A percentile compares a stretch with the other conserved stretches of the same genome.
Evolutionary conservation across 176 grass and related monocot species (phyloP).

Genomic region (barley (Hordeum vulgare)): DNA sequence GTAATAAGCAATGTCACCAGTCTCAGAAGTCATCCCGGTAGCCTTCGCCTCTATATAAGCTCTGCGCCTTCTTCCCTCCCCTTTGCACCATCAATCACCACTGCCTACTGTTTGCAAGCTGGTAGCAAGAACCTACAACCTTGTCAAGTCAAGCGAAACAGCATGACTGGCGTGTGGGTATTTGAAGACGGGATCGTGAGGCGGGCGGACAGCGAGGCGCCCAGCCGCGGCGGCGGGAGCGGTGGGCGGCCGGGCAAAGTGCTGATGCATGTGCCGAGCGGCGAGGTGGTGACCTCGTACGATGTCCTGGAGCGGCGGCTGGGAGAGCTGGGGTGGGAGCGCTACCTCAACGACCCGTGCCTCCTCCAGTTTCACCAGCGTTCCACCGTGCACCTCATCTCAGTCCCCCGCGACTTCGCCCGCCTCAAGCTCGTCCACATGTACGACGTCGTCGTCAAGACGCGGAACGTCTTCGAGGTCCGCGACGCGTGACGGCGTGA

Average conservation of each 20-base stretch:
- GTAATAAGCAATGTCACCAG: background rate
- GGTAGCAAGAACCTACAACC: background rate
- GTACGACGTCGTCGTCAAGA: constrained; percentile 91
- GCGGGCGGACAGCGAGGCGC: constrained; percentile 35
- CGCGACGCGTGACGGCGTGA: constrained; percentile 57
- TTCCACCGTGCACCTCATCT: constrained; percentile 75
- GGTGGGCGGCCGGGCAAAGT: constrained; percentile 31
- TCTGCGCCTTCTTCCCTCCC: background rate
- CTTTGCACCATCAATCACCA: constrained; percentile 2
- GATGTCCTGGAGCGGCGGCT: constrained; percentile 57
- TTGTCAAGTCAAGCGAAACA: background rate
- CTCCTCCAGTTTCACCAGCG: constrained; percentile 79
- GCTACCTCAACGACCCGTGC: constrained; percentile 59
- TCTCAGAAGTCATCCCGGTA: constrained; percentile 5
- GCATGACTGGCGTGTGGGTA: constrained; percentile 78
- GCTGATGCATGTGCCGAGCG: constrained; percentile 62
- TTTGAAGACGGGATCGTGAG: constrained; percentile 68
- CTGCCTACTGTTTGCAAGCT: background rate
- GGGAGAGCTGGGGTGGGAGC: constrained; percentile 60
- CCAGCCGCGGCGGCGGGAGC: background rate
- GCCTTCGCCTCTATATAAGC: constrained; percentile 34
- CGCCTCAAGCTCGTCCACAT: constrained; percentile 69
- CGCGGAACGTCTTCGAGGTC: constrained; percentile 74
- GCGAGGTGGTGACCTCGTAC: constrained; percentile 67
- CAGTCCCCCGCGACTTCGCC: constrained; percentile 63